Conservation (phyloP, 2,329 filamentous ascomycete genomes). For the Mycocentrospora acerina region DNA sequence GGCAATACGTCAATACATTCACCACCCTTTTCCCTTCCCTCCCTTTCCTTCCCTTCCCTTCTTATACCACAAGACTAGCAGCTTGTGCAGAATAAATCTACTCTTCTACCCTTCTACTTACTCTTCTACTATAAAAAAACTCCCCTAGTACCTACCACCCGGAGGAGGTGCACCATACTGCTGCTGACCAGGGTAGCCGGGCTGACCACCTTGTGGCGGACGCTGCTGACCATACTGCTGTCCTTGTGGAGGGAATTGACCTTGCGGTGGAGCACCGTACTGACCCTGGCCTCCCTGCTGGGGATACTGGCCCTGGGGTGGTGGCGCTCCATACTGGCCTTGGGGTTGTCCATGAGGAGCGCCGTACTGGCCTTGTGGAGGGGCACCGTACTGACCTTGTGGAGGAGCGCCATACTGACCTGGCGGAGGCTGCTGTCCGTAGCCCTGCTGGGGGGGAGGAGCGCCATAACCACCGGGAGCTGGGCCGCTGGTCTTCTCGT, state of each 20-base stretch:
- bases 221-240: constrained; percentile 19
- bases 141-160: constrained; percentile 22
- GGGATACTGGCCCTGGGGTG: constrained; percentile 11
- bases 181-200: constrained; percentile 26
- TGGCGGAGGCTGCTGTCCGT: constrained; percentile 24
- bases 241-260: constrained; percentile 10
- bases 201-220: constrained; percentile 20
- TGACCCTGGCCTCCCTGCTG: constrained; percentile 11
- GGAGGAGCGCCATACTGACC: constrained; percentile 20
- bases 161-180: constrained; percentile 21
- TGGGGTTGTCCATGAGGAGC: constrained; percentile 7
- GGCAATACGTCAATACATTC: no score
- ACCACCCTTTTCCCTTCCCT: no score
- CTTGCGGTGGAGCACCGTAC: constrained; percentile 15
- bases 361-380: constrained; percentile 25
- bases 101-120: no score
- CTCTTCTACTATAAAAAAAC: no score
- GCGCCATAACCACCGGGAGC: constrained; percentile 33
- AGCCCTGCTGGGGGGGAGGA: constrained; percentile 28
- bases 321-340: constrained; percentile 25
- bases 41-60: no score
- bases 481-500: constrained; percentile 56
- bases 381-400: constrained; percentile 18
- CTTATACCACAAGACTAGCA: no score
- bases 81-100: no score